phyloP scores from a whole-genome alignment of 2,329 filamentous ascomycete species.

The Catunica adiposa region DNA sequence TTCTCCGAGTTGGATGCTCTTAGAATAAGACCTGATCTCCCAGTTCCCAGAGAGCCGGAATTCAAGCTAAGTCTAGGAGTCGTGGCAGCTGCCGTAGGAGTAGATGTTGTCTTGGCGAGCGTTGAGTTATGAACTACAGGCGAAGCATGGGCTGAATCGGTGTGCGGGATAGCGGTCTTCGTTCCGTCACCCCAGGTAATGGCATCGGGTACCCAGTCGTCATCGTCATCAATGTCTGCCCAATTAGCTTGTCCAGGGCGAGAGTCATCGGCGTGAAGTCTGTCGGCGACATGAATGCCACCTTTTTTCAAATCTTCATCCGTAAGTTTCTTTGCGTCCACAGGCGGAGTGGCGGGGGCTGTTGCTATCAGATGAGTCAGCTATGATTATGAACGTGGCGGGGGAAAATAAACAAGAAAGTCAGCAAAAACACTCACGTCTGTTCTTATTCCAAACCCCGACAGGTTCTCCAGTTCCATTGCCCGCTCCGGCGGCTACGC shows the following conservation, averaged over 20 bases:
- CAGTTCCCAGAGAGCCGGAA: neutral
- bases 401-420: neutral
- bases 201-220: slow-evolving; percentile 58
- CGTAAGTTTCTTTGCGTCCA: slow-evolving; percentile 66
- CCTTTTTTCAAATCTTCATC: slow-evolving; percentile 79
- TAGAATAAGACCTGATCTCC: slow-evolving; percentile 43
- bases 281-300: slow-evolving; percentile 69
- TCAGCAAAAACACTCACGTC: slow-evolving; percentile 39
- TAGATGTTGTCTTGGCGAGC: slow-evolving; percentile 16
- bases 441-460: slow-evolving; percentile 80
- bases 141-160: slow-evolving; percentile 23
- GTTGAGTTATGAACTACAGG: slow-evolving; percentile 25
- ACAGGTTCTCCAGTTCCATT: slow-evolving; percentile 56
- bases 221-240: slow-evolving; percentile 80
- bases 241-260: slow-evolving; percentile 60
- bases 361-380: slow-evolving; percentile 24
- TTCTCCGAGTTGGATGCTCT: slow-evolving; percentile 48
- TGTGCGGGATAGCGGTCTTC: slow-evolving; percentile 56
- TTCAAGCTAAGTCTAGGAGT: neutral
- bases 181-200: slow-evolving; percentile 83
- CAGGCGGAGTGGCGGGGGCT: slow-evolving; percentile 30
- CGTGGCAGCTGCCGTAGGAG: neutral
- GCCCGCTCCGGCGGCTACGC: slow-evolving; percentile 37
- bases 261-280: slow-evolving; percentile 57
- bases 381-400: neutral